Evolutionary conservation across 2,329 filamentous ascomycete genomes (phyloP).

Genomic region (Metarhizium guizhouense): DNA sequence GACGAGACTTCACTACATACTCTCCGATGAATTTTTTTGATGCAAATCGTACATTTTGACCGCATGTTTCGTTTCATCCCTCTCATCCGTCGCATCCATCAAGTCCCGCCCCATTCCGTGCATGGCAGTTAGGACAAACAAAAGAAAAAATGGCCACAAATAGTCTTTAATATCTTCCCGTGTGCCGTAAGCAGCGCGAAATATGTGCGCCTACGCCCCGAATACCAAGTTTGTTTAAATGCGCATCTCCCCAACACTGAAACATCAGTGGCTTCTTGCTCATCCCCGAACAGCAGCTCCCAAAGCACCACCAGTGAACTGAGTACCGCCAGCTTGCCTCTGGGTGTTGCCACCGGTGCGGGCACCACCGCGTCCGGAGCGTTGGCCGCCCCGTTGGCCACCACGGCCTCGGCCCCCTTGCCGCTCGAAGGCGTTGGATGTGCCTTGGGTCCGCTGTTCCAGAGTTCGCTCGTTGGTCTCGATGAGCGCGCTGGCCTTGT

Average conservation of each 20-base stretch:
- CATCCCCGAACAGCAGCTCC: conserved; percentile 58
- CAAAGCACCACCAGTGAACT: conserved; percentile 75
- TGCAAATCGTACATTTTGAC: not conserved
- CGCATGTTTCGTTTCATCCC: not conserved
- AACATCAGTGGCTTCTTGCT: not conserved
- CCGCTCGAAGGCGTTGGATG: conserved; percentile 88
- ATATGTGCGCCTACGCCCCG: conserved; percentile 3
- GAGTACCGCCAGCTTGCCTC: conserved; percentile 62
- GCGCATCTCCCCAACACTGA: not conserved
- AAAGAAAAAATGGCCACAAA: not conserved
- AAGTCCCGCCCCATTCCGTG: not conserved
- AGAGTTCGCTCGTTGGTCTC: conserved; percentile 96
- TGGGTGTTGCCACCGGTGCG: conserved; percentile 49
- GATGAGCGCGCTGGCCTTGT: conserved; percentile 93
- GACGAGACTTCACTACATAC: not conserved
- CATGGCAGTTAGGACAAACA: not conserved
- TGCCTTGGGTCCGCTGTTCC: conserved; percentile 94
- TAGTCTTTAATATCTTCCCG: not conserved
- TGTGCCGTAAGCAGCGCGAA: conserved; percentile 1
- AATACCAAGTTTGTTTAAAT: conserved; percentile 1
- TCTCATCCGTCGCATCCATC: not conserved
- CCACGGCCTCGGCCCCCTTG: conserved; percentile 72
- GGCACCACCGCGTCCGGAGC: conserved; percentile 53
- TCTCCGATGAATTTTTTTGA: not conserved
- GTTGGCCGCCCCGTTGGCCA: conserved; percentile 52